Percentiles rank a stretch among this genome's conserved stretches.
Evolutionary conservation across 148 eudicot genomes (phyloP).

Genomic region (Pharnaceum exiguum): DNA sequence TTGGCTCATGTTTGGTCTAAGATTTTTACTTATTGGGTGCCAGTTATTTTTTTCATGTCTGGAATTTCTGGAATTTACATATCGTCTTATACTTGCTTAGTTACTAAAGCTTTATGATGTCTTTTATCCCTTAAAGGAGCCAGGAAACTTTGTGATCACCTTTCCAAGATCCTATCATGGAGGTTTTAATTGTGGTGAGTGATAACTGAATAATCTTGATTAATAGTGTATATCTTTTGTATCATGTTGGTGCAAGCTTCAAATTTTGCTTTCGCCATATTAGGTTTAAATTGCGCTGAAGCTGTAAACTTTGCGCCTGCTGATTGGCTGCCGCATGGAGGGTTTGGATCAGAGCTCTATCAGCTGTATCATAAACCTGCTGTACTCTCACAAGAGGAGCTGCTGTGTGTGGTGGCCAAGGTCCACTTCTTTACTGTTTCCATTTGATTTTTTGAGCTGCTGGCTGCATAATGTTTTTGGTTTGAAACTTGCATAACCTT

Average conservation of each 20-base stretch:
- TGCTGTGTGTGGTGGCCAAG: conserved; percentile 89
- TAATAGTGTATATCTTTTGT: conserved; percentile 7
- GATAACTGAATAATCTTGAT: neutral
- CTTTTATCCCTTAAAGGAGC: conserved; percentile 56
- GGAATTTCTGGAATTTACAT: conserved; percentile 1
- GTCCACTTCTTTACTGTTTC: conserved; percentile 32
- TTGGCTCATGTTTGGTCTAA: no score
- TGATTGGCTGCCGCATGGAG: conserved; percentile 99
- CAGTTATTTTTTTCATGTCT: no score
- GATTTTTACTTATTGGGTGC: no score
- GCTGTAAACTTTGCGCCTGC: conserved; percentile 99
- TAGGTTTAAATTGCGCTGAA: conserved; percentile 99
- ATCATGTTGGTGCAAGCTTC: conserved; percentile 9
- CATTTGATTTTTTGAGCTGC: no score
- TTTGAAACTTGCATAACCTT: no score
- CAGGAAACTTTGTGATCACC: conserved; percentile 97
- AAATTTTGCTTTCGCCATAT: conserved; percentile 10
- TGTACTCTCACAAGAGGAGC: conserved; percentile 96
- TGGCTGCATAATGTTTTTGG: neutral
- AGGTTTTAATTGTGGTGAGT: conserved; percentile 92
- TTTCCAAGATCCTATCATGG: conserved; percentile 98
- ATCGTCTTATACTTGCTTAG: neutral
- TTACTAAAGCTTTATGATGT: neutral
- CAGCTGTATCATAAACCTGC: conserved; percentile 82
- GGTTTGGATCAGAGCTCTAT: conserved; percentile 89